Conservation (phyloP, 352 stramenopile genomes). For the Pythium brachiatum region DNA sequence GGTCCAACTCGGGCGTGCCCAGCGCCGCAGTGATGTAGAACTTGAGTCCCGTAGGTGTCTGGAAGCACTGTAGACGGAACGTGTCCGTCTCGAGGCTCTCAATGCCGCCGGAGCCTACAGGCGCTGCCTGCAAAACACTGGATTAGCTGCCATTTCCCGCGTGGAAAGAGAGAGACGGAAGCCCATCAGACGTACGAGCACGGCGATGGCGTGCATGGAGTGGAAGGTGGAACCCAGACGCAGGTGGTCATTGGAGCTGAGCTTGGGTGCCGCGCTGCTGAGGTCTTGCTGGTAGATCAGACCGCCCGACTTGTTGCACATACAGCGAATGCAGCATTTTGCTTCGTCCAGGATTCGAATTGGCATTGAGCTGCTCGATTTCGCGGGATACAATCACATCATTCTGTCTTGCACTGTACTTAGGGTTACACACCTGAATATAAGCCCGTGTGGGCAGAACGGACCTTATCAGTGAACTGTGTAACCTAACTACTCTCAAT, state of each 20-base stretch:
- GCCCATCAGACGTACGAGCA: conserved; percentile 35
- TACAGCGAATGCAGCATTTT: conserved; percentile 91
- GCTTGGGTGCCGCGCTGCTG: conserved; percentile 72
- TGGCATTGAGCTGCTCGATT: background rate
- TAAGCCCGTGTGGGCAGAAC: background rate
- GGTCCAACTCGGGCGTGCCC: conserved; percentile 80
- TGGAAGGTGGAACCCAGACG: conserved; percentile 94
- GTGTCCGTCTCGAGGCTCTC: conserved; percentile 90
- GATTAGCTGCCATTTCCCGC: background rate
- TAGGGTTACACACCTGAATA: background rate
- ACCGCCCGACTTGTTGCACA: conserved; percentile 91
- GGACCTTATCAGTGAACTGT: conserved; percentile 7
- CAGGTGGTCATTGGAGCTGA: conserved; percentile 92
- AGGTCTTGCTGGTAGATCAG: conserved; percentile 93
- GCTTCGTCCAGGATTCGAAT: conserved; percentile 1
- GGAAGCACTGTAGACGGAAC: conserved; percentile 92
- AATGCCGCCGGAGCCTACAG: conserved; percentile 84
- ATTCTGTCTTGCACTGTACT: conserved; percentile 7
- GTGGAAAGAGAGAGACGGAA: background rate
- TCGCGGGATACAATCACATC: background rate
- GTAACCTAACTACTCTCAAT: conserved; percentile 1
- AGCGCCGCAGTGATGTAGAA: conserved; percentile 93
- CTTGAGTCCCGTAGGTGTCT: conserved; percentile 91
- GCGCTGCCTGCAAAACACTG: conserved; percentile 49
- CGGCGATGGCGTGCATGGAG: conserved; percentile 91